Percentiles rank a stretch among this genome's conserved stretches.
Evolutionary conservation across 2,329 filamentous ascomycete species (phyloP).

Genomic region (Xylaria polymorpha): DNA sequence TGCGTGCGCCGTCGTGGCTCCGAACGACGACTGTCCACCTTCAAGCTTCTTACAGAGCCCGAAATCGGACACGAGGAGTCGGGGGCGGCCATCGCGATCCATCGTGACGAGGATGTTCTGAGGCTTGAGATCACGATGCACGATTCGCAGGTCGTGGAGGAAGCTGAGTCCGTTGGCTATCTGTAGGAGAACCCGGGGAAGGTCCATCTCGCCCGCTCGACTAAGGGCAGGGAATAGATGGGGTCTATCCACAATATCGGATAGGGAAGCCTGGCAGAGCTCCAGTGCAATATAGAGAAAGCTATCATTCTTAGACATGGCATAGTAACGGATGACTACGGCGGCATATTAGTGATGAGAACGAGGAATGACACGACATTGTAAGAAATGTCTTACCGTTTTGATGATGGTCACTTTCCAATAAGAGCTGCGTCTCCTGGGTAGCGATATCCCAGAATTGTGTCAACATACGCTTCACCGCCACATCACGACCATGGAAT

Average conservation of each 20-base stretch:
- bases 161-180: conserved; percentile 90
- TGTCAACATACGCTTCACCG: conserved; percentile 95
- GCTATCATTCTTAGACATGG: conserved; percentile 85
- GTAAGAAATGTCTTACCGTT: conserved; percentile 66
- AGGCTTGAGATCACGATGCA: conserved; percentile 96
- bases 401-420: conserved; percentile 94
- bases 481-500: conserved; percentile 92
- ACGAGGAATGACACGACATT: not conserved
- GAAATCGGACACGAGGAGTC: conserved; percentile 97
- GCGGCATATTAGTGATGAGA: conserved; percentile 41
- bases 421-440: conserved; percentile 88
- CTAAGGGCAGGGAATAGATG: conserved; percentile 75
- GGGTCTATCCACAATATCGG: conserved; percentile 87
- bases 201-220: conserved; percentile 76
- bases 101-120: conserved; percentile 93
- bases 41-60: conserved; percentile 97
- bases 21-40: conserved; percentile 92
- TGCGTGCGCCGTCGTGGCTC: conserved; percentile 92
- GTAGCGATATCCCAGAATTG: conserved; percentile 96
- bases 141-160: conserved; percentile 90
- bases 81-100: conserved; percentile 75
- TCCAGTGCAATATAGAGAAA: conserved; percentile 98
- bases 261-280: conserved; percentile 91
- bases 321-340: conserved; percentile 91
- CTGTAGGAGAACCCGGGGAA: conserved; percentile 85